These are phyloP conservation scores for Panicum hallii DNA, from an alignment of 202 grass and related monocot genomes.

Conservation along the genomic window DNA sequence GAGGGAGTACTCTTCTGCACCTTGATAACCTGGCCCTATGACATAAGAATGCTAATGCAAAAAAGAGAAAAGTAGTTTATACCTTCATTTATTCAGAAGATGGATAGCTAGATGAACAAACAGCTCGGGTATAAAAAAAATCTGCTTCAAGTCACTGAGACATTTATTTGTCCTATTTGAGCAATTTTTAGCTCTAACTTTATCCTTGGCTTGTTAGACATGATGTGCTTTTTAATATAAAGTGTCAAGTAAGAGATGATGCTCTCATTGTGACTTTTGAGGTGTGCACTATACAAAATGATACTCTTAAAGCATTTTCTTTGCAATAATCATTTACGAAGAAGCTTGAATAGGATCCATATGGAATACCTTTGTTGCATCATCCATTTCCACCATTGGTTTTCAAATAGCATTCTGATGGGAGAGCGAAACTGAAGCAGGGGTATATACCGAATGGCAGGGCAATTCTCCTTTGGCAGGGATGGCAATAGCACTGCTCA, in stretches of 20 bases:
- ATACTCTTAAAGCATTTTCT: background rate
- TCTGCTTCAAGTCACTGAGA: background rate
- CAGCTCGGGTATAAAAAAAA: background rate
- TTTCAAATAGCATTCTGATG: slow-evolving; percentile 9
- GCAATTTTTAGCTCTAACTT: slow-evolving; percentile 4
- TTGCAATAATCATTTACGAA: background rate
- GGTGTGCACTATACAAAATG: background rate
- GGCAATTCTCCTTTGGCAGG: slow-evolving; percentile 82
- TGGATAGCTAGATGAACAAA: slow-evolving; percentile 12
- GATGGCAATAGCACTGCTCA: slow-evolving; percentile 4
- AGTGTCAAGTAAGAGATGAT: slow-evolving; percentile 14
- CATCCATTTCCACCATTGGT: slow-evolving; percentile 2
- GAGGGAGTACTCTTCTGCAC: background rate
- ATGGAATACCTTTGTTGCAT: slow-evolving; percentile 37
- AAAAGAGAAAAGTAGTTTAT: slow-evolving; percentile 7
- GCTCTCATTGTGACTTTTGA: background rate
- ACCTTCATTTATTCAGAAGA: slow-evolving; percentile 7
- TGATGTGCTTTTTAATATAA: slow-evolving; percentile 8
- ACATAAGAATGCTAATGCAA: background rate
- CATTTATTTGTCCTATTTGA: background rate
- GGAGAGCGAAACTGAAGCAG: slow-evolving; percentile 29
- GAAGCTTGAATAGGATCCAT: slow-evolving; percentile 23
- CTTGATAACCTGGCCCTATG: background rate
- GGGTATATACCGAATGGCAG: slow-evolving; percentile 59
- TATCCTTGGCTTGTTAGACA: background rate